These are phyloP conservation scores for Botryosphaeria dothidea DNA, from an alignment of 2,329 filamentous ascomycete genomes.

Conservation along the genomic window DNA sequence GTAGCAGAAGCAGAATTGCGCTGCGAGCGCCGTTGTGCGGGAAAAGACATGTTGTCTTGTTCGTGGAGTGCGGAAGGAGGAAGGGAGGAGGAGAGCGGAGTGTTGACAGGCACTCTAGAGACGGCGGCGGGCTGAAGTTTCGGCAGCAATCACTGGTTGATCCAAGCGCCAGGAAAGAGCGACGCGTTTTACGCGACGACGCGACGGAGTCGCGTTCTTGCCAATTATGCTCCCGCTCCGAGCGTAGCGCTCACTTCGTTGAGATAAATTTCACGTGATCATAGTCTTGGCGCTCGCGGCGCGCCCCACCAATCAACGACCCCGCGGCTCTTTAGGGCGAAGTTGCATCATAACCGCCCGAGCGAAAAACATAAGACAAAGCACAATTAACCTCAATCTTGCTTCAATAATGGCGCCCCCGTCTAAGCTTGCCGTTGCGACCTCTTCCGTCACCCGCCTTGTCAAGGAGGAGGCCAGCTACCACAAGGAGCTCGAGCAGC, in stretches of 20 bases:
- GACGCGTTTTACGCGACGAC: conserved; percentile 21
- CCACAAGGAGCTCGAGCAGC: conserved; percentile 77
- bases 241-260: background rate
- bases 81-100: background rate
- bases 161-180: background rate
- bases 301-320: conserved; percentile 16
- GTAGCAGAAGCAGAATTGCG: conserved; percentile 58
- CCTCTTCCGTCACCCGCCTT: conserved; percentile 75
- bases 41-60: conserved; percentile 60
- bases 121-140: conserved; percentile 10
- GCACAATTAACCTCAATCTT: background rate
- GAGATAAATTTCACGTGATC: too few species aligned
- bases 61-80: background rate
- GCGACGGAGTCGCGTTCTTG: conserved; percentile 32
- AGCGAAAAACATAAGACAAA: background rate
- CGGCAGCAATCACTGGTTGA: conserved; percentile 6
- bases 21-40: conserved; percentile 55
- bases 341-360: conserved; percentile 8
- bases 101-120: background rate
- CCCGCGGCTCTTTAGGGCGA: background rate
- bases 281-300: background rate
- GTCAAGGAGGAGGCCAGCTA: conserved; percentile 92
- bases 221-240: too few species aligned
- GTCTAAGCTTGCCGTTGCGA: conserved; percentile 75
- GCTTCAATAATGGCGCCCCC: conserved; percentile 68